Base-by-base conservation (phyloP, 2,329 filamentous ascomycete species). In the Fusarium phyllophilum region DNA sequence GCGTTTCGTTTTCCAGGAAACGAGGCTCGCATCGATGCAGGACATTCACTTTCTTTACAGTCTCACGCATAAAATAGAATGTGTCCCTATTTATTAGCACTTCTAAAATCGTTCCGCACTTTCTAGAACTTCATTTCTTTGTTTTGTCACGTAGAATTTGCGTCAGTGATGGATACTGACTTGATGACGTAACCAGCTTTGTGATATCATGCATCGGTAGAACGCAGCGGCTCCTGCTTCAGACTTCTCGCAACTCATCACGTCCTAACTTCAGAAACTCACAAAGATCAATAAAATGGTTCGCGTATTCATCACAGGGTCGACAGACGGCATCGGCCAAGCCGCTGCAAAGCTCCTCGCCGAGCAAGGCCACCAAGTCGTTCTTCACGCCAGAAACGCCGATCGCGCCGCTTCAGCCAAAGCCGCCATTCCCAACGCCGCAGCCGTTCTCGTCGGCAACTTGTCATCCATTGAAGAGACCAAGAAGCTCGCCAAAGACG, bases 301-400 rank as follows among this genome's bases (percentile, higher is more conserved):
- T 3, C 74, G 74, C 13, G 57, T 76, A 29, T 76, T 76, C 31
- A 73, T 76, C 31, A 76, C 74, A n/a, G 74, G 74, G 8, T 76
- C 74, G 9, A 57, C 64, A 20, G 74, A 76, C 36, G 73, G 74
- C 39, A 74, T 76, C 17, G 74, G 74, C 11, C 74, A 72, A 45
- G 74, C 62, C 1, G 62, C 62, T 18, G 73, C 74, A 15, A 74
- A 74, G 33, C 62, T 70, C 26, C 64, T 76, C 18, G 62, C 52
- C 0, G 70, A 76, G 15, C 73, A 74, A 31, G 68, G 71, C n/a
- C 73, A 76, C 17, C 71, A 74, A 26, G 74, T 76, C 4, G 52
- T 55, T 6, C 54, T 76, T 3, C 74, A 76, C 22, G 74, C 73
- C 7, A 68, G 73, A 20, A 76, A 76, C 12, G 62, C 68, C 49